phyloP scores from a whole-genome alignment of 2,329 filamentous ascomycete genomes.

The Aspergillus latus region DNA sequence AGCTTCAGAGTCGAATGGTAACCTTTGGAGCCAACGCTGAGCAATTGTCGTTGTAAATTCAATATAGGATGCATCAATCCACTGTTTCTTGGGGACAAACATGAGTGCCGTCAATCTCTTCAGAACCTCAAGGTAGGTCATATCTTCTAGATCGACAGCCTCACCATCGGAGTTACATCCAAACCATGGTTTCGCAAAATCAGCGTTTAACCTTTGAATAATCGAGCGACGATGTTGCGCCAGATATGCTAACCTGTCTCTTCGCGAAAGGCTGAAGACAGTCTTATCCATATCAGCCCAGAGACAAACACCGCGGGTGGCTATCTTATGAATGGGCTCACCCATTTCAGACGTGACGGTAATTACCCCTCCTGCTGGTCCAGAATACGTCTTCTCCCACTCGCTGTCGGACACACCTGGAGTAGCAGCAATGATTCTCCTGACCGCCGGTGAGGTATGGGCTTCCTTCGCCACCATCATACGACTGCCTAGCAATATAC shows the following conservation, averaged over 20 bases:
- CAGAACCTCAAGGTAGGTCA: constrained; percentile 86
- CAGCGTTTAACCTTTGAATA: constrained; percentile 86
- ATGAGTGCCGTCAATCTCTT: constrained; percentile 80
- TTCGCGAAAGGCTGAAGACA: constrained; percentile 20
- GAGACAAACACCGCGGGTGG: constrained; percentile 38
- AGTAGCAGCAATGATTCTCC: constrained; percentile 80
- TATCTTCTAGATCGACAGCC: constrained; percentile 81
- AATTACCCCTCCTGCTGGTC: constrained; percentile 82
- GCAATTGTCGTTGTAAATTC: constrained; percentile 88
- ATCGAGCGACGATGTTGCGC: constrained; percentile 82
- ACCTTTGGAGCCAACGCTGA: constrained; percentile 83
- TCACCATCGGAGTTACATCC: constrained; percentile 74
- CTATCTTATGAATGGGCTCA: constrained; percentile 42
- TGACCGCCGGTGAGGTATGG: constrained; percentile 78
- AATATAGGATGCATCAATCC: constrained; percentile 79
- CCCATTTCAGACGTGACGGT: constrained; percentile 67
- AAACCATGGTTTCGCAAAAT: constrained; percentile 96
- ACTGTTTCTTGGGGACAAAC: constrained; percentile 80
- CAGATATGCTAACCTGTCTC: constrained; percentile 66
- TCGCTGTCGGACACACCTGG: constrained; percentile 72
- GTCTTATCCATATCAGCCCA: constrained; percentile 40
- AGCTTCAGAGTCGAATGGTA: constrained; percentile 58
- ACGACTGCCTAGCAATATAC: constrained; percentile 84
- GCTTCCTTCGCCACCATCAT: constrained; percentile 96
- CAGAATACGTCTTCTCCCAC: constrained; percentile 90